phyloP scores from a whole-genome alignment of 2,329 filamentous ascomycete genomes.

The Venturia pyrina region DNA sequence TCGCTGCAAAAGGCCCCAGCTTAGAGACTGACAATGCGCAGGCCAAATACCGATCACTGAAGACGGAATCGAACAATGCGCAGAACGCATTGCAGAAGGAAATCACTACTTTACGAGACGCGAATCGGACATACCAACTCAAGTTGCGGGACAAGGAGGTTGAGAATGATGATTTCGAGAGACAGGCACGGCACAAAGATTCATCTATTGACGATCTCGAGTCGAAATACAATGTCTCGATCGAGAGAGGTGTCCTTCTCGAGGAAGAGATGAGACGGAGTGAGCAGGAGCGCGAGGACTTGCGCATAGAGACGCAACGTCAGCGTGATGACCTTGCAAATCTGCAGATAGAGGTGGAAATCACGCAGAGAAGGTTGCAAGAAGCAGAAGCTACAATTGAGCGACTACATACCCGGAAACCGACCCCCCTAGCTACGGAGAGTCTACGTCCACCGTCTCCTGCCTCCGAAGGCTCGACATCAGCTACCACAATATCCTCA shows the following conservation, averaged over 20 bases:
- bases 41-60: conserved; percentile 95
- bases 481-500: conserved; percentile 56
- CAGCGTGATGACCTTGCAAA: conserved; percentile 86
- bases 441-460: conserved; percentile 52
- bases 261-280: conserved; percentile 89
- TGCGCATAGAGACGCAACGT: conserved; percentile 85
- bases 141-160: conserved; percentile 91
- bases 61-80: conserved; percentile 72
- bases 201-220: conserved; percentile 95
- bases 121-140: conserved; percentile 70
- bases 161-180: conserved; percentile 95
- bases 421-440: conserved; percentile 39
- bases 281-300: conserved; percentile 79
- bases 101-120: conserved; percentile 80
- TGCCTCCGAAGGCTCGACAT: conserved; percentile 66
- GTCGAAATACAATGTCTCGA: conserved; percentile 89
- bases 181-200: conserved; percentile 88
- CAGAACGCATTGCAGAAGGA: conserved; percentile 90
- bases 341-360: conserved; percentile 88
- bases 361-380: conserved; percentile 86
- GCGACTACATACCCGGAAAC: conserved; percentile 41
- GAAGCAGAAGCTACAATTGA: conserved; percentile 49
- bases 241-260: conserved; percentile 84
- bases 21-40: conserved; percentile 27
- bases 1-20: not conserved